These are phyloP conservation scores for Globisporangium ultimum DNA, from an alignment of 352 stramenopile genomes.

Conservation along the genomic window DNA sequence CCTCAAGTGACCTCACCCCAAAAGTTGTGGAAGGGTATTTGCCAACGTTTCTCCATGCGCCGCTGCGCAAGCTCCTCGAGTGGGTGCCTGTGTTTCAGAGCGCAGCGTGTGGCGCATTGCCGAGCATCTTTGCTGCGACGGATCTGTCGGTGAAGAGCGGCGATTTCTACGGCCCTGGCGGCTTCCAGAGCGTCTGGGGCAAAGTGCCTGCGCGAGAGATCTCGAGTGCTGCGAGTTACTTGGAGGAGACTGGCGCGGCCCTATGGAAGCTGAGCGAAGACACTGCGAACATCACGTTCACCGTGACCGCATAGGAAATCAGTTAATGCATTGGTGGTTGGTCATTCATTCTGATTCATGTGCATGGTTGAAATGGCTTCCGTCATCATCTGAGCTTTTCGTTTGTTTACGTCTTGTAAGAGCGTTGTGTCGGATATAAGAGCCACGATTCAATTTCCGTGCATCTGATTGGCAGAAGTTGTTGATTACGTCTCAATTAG, in stretches of 20 bases:
- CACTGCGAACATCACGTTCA: slow-evolving; percentile 17
- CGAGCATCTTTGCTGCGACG: slow-evolving; percentile 27
- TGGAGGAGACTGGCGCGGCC: slow-evolving; percentile 17
- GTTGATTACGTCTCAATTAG: background rate
- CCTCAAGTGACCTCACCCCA: slow-evolving; percentile 17
- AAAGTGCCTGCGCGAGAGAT: slow-evolving; percentile 21
- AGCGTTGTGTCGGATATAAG: too few relatives aligned
- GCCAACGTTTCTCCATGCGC: slow-evolving; percentile 18
- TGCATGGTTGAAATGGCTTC: background rate
- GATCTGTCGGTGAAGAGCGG: slow-evolving; percentile 13
- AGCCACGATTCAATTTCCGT: background rate
- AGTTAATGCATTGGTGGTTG: too few relatives aligned
- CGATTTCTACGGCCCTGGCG: slow-evolving; percentile 30
- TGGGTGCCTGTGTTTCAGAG: slow-evolving; percentile 19
- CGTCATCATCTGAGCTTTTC: too few relatives aligned
- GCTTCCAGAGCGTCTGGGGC: slow-evolving; percentile 25
- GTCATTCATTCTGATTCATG: too few relatives aligned
- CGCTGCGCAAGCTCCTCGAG: slow-evolving; percentile 19
- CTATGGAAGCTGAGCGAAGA: slow-evolving; percentile 40
- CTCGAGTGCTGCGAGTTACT: slow-evolving; percentile 28
- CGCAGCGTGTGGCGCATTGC: slow-evolving; percentile 18
- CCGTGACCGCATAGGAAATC: slow-evolving; percentile 16
- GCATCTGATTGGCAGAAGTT: background rate
- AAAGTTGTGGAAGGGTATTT: slow-evolving; percentile 24
- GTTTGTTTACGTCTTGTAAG: too few relatives aligned